Evolutionary conservation across 163 green algal species (phyloP).

Genomic region (Botryococcus braunii): DNA sequence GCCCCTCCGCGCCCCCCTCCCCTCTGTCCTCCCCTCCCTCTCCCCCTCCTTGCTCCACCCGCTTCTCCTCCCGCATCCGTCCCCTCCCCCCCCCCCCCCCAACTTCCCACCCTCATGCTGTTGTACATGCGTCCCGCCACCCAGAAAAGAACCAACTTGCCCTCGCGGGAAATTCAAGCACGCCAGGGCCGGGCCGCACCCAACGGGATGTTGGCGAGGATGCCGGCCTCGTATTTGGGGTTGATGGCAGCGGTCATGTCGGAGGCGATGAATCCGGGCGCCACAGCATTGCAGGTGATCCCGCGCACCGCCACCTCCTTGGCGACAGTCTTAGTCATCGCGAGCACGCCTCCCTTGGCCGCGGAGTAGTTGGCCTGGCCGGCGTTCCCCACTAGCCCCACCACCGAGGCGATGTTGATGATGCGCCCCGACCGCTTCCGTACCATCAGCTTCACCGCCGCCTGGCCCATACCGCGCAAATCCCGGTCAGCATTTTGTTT

Average conservation of each 20-base stretch:
- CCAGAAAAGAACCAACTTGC: too few relatives aligned
- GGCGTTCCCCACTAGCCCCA: conserved; percentile 88
- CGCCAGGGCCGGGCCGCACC: conserved; percentile 34
- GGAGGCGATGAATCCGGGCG: conserved; percentile 90
- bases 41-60: too few relatives aligned
- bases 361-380: conserved; percentile 96
- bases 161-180: not conserved
- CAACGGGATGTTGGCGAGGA: conserved; percentile 88
- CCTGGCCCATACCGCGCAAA: too few relatives aligned
- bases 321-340: conserved; percentile 89
- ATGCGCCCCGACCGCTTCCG: conserved; percentile 90
- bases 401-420: conserved; percentile 96
- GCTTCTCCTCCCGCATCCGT: too few relatives aligned
- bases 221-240: conserved; percentile 89
- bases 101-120: too few relatives aligned
- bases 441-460: conserved; percentile 85
- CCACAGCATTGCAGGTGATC: conserved; percentile 91
- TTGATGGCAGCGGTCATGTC: conserved; percentile 95
- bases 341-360: conserved; percentile 93
- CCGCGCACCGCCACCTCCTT: conserved; percentile 75
- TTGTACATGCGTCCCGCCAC: too few relatives aligned
- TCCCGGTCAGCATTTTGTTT: too few relatives aligned
- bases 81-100: too few relatives aligned
- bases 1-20: too few relatives aligned
- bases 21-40: too few relatives aligned